Conservation (phyloP, 2,329 filamentous ascomycete species). For the Aspergillus arachidicola region DNA sequence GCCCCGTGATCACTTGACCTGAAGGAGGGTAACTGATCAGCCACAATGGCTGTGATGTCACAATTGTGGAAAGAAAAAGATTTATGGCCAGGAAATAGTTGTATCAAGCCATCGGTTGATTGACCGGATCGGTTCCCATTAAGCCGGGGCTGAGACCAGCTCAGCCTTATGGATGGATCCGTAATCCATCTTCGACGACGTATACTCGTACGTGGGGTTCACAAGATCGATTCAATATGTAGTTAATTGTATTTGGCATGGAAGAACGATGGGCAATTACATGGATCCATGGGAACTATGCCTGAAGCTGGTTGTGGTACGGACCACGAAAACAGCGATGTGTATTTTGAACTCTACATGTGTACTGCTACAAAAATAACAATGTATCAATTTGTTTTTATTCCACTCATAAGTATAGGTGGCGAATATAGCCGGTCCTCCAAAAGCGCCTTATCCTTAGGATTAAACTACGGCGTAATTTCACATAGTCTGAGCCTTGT, state of each 20-base stretch:
- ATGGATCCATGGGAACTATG: not conserved
- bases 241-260: not conserved
- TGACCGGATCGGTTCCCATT: not conserved
- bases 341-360: not conserved
- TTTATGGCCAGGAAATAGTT: not conserved
- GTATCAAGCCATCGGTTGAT: not conserved
- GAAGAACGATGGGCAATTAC: not conserved
- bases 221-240: not conserved
- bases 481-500: not conserved
- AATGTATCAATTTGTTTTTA: not conserved
- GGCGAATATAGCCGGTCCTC: not conserved
- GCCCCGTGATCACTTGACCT: not conserved
- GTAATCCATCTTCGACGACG: not conserved
- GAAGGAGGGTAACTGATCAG: not conserved
- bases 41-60: not conserved
- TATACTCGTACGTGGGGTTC: not conserved
- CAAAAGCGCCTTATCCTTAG: not conserved
- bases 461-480: not conserved
- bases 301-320: not conserved
- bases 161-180: conserved; percentile 3
- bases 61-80: not conserved
- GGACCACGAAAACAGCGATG: not conserved
- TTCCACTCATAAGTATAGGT: not conserved
- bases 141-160: not conserved
- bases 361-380: not conserved